phyloP scores from a whole-genome alignment of 2,329 filamentous ascomycete species.

The Trichoderma pleuroti region DNA sequence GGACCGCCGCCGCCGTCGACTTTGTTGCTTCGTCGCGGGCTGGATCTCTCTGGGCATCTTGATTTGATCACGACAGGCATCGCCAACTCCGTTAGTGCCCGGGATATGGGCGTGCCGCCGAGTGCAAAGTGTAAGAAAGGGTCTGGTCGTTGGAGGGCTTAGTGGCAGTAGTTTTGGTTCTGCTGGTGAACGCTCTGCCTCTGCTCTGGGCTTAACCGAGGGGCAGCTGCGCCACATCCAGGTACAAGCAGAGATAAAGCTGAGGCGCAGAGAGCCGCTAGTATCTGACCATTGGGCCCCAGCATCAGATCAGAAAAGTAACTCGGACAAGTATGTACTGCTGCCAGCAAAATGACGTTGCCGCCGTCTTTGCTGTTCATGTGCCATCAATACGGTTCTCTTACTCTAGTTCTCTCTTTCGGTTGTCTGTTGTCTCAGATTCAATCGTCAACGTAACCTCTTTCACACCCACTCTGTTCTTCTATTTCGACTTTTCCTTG shows the following conservation, averaged over 20 bases:
- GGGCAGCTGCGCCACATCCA: slow-evolving; percentile 18
- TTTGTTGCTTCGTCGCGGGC: neutral
- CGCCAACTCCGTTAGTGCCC: neutral
- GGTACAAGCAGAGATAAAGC: slow-evolving; percentile 12
- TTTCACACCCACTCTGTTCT: neutral
- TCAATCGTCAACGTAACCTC: neutral
- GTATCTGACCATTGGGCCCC: slow-evolving; percentile 7
- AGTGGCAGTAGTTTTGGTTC: neutral
- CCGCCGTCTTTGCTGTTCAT: neutral
- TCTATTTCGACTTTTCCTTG: neutral
- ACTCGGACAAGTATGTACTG: neutral
- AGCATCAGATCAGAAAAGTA: slow-evolving; percentile 1
- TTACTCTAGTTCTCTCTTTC: neutral
- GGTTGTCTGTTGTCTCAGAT: neutral
- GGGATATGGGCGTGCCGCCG: neutral
- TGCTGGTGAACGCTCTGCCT: neutral
- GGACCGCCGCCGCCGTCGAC: neutral
- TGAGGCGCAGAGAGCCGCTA: slow-evolving; percentile 18
- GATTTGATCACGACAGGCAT: neutral
- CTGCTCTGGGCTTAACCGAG: neutral
- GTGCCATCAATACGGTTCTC: neutral
- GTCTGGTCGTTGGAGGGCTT: neutral
- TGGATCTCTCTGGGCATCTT: neutral
- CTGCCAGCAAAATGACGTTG: neutral
- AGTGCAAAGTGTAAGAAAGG: neutral